Evolutionary conservation across 2,329 filamentous ascomycete species (phyloP).

Genomic region (Claviceps spartinae): DNA sequence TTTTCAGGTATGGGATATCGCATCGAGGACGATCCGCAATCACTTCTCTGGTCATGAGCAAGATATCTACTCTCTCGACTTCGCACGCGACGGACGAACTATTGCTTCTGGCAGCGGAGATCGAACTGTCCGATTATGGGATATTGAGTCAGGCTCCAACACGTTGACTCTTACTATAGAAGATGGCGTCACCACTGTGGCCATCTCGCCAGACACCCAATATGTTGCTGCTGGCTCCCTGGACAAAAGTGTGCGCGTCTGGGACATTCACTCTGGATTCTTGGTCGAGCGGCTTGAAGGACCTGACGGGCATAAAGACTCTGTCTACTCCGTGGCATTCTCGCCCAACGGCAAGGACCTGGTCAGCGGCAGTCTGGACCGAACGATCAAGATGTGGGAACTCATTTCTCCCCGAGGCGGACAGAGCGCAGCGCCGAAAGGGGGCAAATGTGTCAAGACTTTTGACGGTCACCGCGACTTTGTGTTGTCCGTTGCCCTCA

Average conservation of each 20-base stretch:
- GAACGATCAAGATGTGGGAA: slow-evolving; percentile 99
- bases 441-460: slow-evolving; percentile 87
- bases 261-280: slow-evolving; percentile 79
- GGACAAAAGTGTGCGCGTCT: slow-evolving; percentile 95
- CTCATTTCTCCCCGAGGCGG: slow-evolving; percentile 59
- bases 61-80: slow-evolving; percentile 95
- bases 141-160: slow-evolving; percentile 73
- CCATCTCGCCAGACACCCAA: slow-evolving; percentile 89
- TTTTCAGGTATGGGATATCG: slow-evolving; percentile 83
- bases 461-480: slow-evolving; percentile 98
- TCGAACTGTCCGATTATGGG: slow-evolving; percentile 89
- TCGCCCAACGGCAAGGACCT: slow-evolving; percentile 86
- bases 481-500: slow-evolving; percentile 87
- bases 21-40: slow-evolving; percentile 68
- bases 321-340: slow-evolving; percentile 92
- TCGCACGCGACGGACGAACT: slow-evolving; percentile 80
- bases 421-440: slow-evolving; percentile 56
- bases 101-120: slow-evolving; percentile 95
- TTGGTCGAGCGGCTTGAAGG: slow-evolving; percentile 87
- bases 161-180: slow-evolving; percentile 82
- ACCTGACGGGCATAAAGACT: slow-evolving; percentile 89
- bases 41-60: slow-evolving; percentile 96
- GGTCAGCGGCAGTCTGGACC: slow-evolving; percentile 88
- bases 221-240: slow-evolving; percentile 90
- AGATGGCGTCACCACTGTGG: slow-evolving; percentile 93